Evolutionary conservation across 805 yeast genomes (phyloP), one percentile per base, ranked within the genome.

Genomic region (Candida ulmi): DNA sequence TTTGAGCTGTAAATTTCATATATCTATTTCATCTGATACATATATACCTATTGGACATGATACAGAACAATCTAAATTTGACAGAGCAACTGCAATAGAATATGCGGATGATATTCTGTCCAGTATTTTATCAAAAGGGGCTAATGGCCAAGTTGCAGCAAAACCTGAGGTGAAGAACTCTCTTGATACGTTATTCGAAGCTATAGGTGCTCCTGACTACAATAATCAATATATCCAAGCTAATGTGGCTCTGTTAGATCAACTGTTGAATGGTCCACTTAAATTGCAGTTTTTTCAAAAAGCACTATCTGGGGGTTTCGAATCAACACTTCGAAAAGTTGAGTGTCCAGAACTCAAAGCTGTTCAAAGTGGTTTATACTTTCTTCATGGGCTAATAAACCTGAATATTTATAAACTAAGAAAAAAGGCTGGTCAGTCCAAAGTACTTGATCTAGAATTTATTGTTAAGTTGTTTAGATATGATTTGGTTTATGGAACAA

Each of bases 371-470:
- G 95, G 95, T 0, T 60, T 88, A 3, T 87, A 83, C 52, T 83
- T 72, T 51, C 54, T 83, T 36, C 80, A 83, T 52, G 95, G 85
- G 0, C 71, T 81, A 1, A 65, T 82, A 25, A 75, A 80, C 17
- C 68, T 88, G 42, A 74, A 84, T n/a, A 65, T 81, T 16, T 88
- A 58, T 63, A 80, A 69, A 42, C 66, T 76, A 11, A 66, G 96
- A 34, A 85, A 85, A 52, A 76, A 88, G 43, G 72, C 84, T 2
- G 77, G 81, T 69, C 95, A 88, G 47, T 85, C 90, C 11, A 69
- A 95, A 41, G 78, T 83, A 0, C 85, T 88, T 4, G 97, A 88
- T 52, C 58, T 91, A 28, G 93, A 85, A 41, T 71, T 75, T 32
- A 86, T 93, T 2, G 74, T 86, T 15, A 71, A 72, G 35, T 73